Base-by-base conservation (phyloP, 2,329 filamentous ascomycete species). In the Orbilia oligospora region DNA sequence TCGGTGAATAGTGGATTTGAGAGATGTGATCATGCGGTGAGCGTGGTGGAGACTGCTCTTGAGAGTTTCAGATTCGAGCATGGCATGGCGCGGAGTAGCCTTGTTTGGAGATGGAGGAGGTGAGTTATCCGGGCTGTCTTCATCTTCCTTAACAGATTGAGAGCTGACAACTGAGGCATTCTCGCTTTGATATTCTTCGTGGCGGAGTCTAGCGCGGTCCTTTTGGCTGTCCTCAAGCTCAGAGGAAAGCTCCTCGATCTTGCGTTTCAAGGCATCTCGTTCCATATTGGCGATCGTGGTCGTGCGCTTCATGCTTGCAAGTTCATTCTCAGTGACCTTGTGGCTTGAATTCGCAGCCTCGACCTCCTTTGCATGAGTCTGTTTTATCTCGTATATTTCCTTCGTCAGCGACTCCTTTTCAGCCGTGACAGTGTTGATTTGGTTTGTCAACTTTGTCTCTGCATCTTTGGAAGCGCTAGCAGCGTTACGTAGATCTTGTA, bases 11-110 rank as follows among this genome's bases (percentile, higher is more conserved):
- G 94, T 97, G 84, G 92, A 94, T 85, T 97, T 94, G 81, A 98
- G 89, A 82, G 93, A 97, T 84, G 98, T 95, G 76, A 99, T 97
- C 86, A 97, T 97, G 73, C 95, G 90, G 84, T 98, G 96, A 46
- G 96, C 95, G 84, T 99, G 96, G 81, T 94, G 91, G 30, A 98
- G 88, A 27, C 95, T 97, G 68, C 94, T 97, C 86, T 96, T 97
- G 81, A 99, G 87, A 0, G 96, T 99, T 86, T 99, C 96, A 0
- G 93, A 92, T 85, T 99, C 96, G n/a, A 99, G 88, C 85, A 93
- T 91, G 44, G 93, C 91, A 84, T 97, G 95, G 24, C 96, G 90
- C 27, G 95, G 95, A 0, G 95, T 97, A 73, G 91, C 91, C 86
- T 98, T 99, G 83, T 93, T 89, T 0, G 96, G 96, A 0, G 95